Evolutionary conservation across 106 monocot species (phyloP), one percentile per base, ranked within the genome.

Genomic region (Alisma plantagoaquatica): DNA sequence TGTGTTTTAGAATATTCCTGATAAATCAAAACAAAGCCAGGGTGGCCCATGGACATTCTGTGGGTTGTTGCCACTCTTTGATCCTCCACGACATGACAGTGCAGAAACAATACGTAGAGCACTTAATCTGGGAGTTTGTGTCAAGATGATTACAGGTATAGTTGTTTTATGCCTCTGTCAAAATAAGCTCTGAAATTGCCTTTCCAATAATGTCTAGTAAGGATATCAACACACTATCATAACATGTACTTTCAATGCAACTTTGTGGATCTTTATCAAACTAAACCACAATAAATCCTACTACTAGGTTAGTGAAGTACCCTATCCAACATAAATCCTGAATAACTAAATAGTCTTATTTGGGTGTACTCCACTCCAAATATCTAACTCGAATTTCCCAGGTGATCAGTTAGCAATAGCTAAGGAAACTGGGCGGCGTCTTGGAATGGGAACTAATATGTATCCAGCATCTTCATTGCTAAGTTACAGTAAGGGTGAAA

Each of bases 371-470:
- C 14, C 10, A 20, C 21, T 23, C 5, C 16, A n/a, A 56, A 51
- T 2, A 33, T 28, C 53, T 22, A 24, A 51, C 10, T 61, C n/a
- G 16, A 46, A 27, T 57, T 46, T 41, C 27, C 28, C 57, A 83
- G 83, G 83, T 49, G 83, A 83, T 54, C 77, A 83, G 24, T 55
- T 83, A 43, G 50, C 83, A 15, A 83, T 83, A 44, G 83, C 83
- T 9, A 83, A 74, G 57, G 83, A 83, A 59, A 83, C 77, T 16
- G 83, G 83, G 3, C 64, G 83, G 32, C 77, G 83, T 27, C 77
- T 83, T 38, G 82, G 82, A 19, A 83, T 83, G 82, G 82, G 82
- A 59, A 83, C 82, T 38, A 83, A 77, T 54, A 83, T 83, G 83
- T 77, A 83, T 57, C 83, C 83, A 54, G 73, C 77, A 54, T 77